Conservation (phyloP, 176 grass and related monocot genomes). For the Cymbopogon citratus region DNA sequence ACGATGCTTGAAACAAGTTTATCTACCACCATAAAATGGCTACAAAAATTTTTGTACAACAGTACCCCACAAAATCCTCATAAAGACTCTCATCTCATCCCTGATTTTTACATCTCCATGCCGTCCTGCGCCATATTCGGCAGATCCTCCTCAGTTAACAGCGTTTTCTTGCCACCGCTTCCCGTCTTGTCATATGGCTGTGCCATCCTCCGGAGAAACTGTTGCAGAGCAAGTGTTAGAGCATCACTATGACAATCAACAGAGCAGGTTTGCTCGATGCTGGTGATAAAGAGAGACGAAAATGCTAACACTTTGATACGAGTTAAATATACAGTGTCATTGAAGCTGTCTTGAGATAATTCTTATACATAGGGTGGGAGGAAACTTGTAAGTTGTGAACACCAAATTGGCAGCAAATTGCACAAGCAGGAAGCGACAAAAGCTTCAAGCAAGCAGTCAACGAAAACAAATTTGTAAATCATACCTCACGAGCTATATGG, state of each 20-base stretch:
- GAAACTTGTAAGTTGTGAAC: background rate
- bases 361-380: background rate
- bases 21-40: background rate
- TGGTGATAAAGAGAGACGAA: background rate
- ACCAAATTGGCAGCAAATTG: background rate
- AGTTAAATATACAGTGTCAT: background rate
- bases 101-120: constrained; percentile 46
- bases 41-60: constrained; percentile 23
- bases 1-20: background rate
- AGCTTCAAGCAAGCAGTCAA: background rate
- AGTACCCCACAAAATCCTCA: background rate
- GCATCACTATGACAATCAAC: background rate
- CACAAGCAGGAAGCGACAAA: constrained; percentile 12
- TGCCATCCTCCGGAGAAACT: constrained; percentile 92
- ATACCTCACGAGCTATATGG: constrained; percentile 94
- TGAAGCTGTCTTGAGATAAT: background rate
- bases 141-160: constrained; percentile 76
- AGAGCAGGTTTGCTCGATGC: background rate
- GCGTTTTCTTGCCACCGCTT: constrained; percentile 61
- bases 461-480: background rate
- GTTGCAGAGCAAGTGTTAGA: background rate
- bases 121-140: constrained; percentile 47
- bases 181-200: constrained; percentile 67
- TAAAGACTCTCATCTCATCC: background rate
- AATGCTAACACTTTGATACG: background rate